Evolutionary conservation across 2,329 filamentous ascomycete genomes (phyloP).

Genomic region (Chaetomium olivaceum): DNA sequence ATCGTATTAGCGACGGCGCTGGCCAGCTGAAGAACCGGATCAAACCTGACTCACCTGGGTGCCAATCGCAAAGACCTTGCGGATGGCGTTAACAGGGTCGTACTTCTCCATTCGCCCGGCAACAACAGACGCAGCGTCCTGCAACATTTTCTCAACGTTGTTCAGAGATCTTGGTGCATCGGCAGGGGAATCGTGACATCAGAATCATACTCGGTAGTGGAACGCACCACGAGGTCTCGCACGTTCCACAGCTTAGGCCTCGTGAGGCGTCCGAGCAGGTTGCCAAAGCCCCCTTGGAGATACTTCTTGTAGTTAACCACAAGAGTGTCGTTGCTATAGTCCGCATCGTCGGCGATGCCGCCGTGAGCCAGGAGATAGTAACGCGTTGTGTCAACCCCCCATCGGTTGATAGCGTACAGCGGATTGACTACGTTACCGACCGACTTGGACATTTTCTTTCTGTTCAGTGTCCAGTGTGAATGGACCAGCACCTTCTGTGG

Average conservation of each 20-base stretch:
- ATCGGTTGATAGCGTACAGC: slow-evolving; percentile 85
- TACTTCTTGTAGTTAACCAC: slow-evolving; percentile 76
- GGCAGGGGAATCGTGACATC: background rate
- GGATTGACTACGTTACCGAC: slow-evolving; percentile 94
- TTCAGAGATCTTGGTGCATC: slow-evolving; percentile 29
- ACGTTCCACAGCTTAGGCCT: slow-evolving; percentile 70
- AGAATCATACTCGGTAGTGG: slow-evolving; percentile 17
- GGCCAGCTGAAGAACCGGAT: background rate
- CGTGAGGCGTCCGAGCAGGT: slow-evolving; percentile 71
- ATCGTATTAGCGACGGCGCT: slow-evolving; percentile 18
- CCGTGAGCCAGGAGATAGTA: slow-evolving; percentile 86
- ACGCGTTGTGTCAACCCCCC: slow-evolving; percentile 82
- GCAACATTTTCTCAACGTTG: slow-evolving; percentile 34
- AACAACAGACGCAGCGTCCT: slow-evolving; percentile 44
- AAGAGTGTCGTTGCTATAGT: slow-evolving; percentile 81
- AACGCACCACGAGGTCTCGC: slow-evolving; percentile 53
- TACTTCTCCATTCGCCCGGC: slow-evolving; percentile 61
- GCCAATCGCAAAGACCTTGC: slow-evolving; percentile 62
- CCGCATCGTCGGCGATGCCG: slow-evolving; percentile 72
- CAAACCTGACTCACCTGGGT: slow-evolving; percentile 51
- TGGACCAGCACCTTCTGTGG: slow-evolving; percentile 83
- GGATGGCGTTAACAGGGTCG: slow-evolving; percentile 65
- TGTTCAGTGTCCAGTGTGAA: slow-evolving; percentile 91
- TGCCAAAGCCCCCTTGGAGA: slow-evolving; percentile 76
- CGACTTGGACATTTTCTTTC: slow-evolving; percentile 95